Evolutionary conservation across 371 early-diverging fungal genomes (phyloP), one percentile per base, ranked within the genome.

Genomic region (Actinomucor elegans): DNA sequence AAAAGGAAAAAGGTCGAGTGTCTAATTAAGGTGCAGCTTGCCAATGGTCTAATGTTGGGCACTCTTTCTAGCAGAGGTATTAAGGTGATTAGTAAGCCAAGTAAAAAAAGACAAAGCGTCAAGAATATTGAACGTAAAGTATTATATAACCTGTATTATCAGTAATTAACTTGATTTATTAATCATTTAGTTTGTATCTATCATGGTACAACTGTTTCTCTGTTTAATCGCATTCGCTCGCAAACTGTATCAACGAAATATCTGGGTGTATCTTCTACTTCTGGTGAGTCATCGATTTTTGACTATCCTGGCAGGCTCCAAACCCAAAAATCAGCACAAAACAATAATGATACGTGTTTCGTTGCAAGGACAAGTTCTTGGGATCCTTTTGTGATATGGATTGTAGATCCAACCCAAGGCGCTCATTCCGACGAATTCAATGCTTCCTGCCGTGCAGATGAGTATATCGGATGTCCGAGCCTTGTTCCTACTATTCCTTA

Each of bases 191-290:
- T 91, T 32, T 89, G 89, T 60, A 88, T 94, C 45, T 88, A 91
- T 64, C 88, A 90, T 53, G 92, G 92, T 5, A 83, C 90, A 3
- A 87, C 86, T 5, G 81, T 92, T 21, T 88, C 92, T 6, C 67
- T 90, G 17, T 87, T 89, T n/a, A 87, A 81, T 24, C 79, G 82
- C 7, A 77, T 73, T 11, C 21, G 92, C n/a, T 90, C 91, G 1
- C 92, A 92, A 66, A 92, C 92, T 1, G 91, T 92, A 5, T 91
- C 92, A 2, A 92, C 92, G 14, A 90, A 91, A 63, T 92, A 91
- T 35, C 68, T 91, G 24, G 90, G 90, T 10, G 90, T 86, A 1
- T 81, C 79, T 7, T 32, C 57, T 47, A 59, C 27, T 7, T 64
- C 68, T 18, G 71, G 75, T 9, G 49, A 38, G 15, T 18, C 34